Base-by-base conservation (phyloP, 2,329 filamentous ascomycete species). In the Ophiobolus disseminans region DNA sequence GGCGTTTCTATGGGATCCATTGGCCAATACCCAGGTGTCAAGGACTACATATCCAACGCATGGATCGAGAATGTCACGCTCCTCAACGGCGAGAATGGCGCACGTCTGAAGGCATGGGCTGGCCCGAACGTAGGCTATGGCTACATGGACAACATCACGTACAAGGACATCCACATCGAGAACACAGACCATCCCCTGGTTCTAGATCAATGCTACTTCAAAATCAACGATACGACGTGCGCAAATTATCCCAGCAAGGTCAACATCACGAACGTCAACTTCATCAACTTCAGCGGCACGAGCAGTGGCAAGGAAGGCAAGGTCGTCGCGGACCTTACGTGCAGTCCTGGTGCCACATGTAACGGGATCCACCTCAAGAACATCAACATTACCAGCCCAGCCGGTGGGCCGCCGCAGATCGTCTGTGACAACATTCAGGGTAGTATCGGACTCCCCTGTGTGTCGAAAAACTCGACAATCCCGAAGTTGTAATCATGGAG, bases 191-290 rank as follows among this genome's bases (percentile, higher is more conserved):
- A 79, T 51, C 77, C 81, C 0, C 75, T 84, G 17, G 81, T 84
- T 26, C 71, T 86, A 6, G 83, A 86, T 59, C 82, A 83, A 21
- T 86, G 84, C 69, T 86, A 86, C 68, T 86, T 86, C 67, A 80
- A 85, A 52, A 74, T 83, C 53, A 77, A 80, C 45, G 56, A 73
- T 3, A 76, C 77, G 1, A 75, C 76, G 2, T 86, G 83, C 58
- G 76, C 78, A 2, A 49, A 74, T 11, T 80, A 82, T 53, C 83
- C 83, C 0, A 83, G 81, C 0, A 73, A 75, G 6, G 82, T 86
- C 56, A 81, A 86, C 58, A 79, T 86, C 47, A 82, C 80, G 20
- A 80, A 86, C 60, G 77, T 86, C 23, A 73, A 72, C 0, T 86
- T 86, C 51, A 75, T 84, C 58, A 85, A 85, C 59, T 79, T 86